Base-by-base conservation (phyloP, 2,329 filamentous ascomycete species). In the Fusarium oxysporum region DNA sequence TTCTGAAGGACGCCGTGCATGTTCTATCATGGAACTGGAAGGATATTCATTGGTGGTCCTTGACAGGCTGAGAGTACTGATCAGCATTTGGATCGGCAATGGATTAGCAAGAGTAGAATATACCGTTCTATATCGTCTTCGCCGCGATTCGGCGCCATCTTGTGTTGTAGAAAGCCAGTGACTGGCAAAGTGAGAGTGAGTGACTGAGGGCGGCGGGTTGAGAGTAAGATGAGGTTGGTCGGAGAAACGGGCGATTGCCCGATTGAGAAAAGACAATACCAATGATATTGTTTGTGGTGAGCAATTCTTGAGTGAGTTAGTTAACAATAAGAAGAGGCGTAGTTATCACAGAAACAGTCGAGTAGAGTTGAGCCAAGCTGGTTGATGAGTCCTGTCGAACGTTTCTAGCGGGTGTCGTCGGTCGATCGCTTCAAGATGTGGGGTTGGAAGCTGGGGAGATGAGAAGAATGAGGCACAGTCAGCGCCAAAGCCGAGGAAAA, bases 11-110 rank as follows among this genome's bases (percentile, higher is more conserved):
- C 75, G 79, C 30, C 73, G 78, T 28, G 81, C 83, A 65, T 82
- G 81, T 72, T 86, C 83, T 43, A 80, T 77, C 38, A 78, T 79
- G 38, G 79, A 76, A 56, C 79, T 78, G 23, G 75, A 71, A 40
- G 78, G 77, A 45, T 78, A 74, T 40, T 79, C 75, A 45, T 76
- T 74, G 23, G 71, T 77, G 61, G 65, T 71, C 54, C 75, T 80
- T 62, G 74, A 66, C 57, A 71, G 59, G 55, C 70, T 74, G 35
- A 30, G 30, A 48, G 43, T 58, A 25, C 70, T 65, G 47, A 63
- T 78, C 60, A 74, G 78, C 61, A 69, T 35, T 21, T 37, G 43
- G 55, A 44, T 58, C 17, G 51, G 45, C 28, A 50, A 32, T 25
- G 44, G 25, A 45, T 44, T 14, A 10, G 35, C 65, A 40, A 45